Evolutionary conservation across 2,329 filamentous ascomycete genomes (phyloP).

Genomic region (Phaeosphaeriaceae sp.): DNA sequence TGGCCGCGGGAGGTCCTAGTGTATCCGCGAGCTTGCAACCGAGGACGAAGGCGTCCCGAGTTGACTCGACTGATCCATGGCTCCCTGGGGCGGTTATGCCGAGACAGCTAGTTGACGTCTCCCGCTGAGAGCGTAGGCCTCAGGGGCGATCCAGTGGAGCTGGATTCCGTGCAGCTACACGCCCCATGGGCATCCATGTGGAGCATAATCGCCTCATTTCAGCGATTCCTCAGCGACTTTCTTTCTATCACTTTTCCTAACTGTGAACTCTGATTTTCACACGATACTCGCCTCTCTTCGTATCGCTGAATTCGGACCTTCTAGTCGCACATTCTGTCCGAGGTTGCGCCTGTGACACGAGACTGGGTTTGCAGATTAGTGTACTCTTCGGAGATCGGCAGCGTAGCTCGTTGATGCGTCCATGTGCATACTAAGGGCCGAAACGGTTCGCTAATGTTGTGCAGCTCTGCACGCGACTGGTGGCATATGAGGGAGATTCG

Average conservation of each 20-base stretch:
- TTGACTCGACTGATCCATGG: neutral
- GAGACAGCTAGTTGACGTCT: neutral
- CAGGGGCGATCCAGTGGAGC: neutral
- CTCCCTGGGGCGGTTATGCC: neutral
- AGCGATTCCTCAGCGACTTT: neutral
- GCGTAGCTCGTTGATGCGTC: neutral
- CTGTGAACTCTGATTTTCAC: neutral
- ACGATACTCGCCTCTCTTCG: neutral
- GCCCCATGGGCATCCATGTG: neutral
- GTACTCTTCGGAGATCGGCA: neutral
- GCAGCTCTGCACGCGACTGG: neutral
- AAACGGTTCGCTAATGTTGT: neutral
- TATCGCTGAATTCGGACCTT: neutral
- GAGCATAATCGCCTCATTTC: neutral
- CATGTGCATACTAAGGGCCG: neutral
- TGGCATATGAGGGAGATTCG: neutral
- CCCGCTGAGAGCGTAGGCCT: neutral
- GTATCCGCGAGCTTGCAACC: neutral
- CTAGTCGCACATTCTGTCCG: neutral
- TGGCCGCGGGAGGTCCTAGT: constrained; percentile 4
- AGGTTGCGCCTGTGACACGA: neutral
- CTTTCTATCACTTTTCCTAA: neutral
- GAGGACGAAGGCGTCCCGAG: neutral
- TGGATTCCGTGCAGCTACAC: neutral
- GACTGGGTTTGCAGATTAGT: neutral